Base-by-base conservation (phyloP, 2,329 filamentous ascomycete genomes). In the Xylaria sp. region DNA sequence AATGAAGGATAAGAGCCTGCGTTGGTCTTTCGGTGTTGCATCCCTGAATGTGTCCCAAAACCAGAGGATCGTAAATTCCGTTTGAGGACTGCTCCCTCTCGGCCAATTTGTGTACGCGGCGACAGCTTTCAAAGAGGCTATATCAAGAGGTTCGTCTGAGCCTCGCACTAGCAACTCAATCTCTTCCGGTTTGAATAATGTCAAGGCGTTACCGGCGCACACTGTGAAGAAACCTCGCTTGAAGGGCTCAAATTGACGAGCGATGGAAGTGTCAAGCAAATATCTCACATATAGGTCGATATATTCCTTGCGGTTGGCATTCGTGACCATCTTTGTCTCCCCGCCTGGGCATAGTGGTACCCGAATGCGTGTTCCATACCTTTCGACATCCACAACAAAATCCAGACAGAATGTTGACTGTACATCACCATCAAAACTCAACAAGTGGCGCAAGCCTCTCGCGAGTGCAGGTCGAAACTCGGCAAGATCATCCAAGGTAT, bases 141-240 rank as follows among this genome's bases (percentile, higher is more conserved):
- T 91, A 74, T 97, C 93, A 2, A 97, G 87, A 5, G 89, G 82
- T 76, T 97, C 94, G 71, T 97, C 93, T 7, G 93, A 96, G 11
- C 94, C 94, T 60, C 94, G 87, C 5, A 97, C 88, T 0, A 97
- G 86, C 3, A 97, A 86, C 78, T 97, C 94, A 70, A 97, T 97
- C 79, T 97, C 94, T 78, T 97, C 94, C 0, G 94, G 92, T 17
- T 93, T 88, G 79, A 97, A 97, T 1, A 97, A 86, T 0, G 91
- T 93, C 42, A 97, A 84, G 0, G 94, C 94, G 77, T 96, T 97
- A 42, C 94, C 93, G 42, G 92, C 92, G 77, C 93, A 97, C 33
- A 97, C 93, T 0, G 92, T 97, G 79, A 93, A 97, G 80, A 97
- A 97, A 0, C 94, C 94, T 63, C 94, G 89, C 78, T 96, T 96